Conservation (phyloP, 2,329 filamentous ascomycete genomes). For the Exophiala xenobiotica region DNA sequence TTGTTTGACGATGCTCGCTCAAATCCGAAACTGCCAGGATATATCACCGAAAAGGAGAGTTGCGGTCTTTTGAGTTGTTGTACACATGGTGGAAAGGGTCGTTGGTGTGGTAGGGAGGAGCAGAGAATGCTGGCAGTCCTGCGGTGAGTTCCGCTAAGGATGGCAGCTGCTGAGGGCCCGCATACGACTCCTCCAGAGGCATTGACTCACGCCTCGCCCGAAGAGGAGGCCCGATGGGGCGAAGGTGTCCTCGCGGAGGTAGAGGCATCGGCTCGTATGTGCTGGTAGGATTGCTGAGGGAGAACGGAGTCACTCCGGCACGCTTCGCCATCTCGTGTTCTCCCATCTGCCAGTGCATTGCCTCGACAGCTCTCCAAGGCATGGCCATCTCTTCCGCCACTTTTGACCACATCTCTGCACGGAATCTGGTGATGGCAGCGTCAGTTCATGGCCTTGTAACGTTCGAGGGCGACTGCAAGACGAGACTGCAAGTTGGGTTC, state of each 20-base stretch:
- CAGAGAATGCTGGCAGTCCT: conserved; percentile 46
- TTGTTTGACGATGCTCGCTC: conserved; percentile 35
- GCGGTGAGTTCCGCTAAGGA: conserved; percentile 49
- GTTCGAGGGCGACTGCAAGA: conserved; percentile 3
- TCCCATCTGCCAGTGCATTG: conserved; percentile 97
- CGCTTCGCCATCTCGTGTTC: conserved; percentile 91
- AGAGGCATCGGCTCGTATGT: conserved; percentile 13
- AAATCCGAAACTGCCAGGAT: conserved; percentile 18
- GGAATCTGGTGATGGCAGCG: conserved; percentile 65
- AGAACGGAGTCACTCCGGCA: conserved; percentile 85
- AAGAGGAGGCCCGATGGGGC: conserved; percentile 28
- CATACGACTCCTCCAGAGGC: conserved; percentile 36
- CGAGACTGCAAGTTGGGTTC: conserved; percentile 5
- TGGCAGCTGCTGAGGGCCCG: conserved; percentile 40
- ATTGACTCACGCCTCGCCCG: conserved; percentile 41
- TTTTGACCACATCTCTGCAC: conserved; percentile 96
- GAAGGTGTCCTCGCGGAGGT: conserved; percentile 15
- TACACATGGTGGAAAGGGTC: conserved; percentile 30
- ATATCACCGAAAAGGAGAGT: conserved; percentile 34
- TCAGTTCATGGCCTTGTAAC: conserved; percentile 2
- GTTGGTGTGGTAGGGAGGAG: conserved; percentile 33
- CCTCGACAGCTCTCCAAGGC: conserved; percentile 92
- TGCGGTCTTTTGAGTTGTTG: conserved; percentile 39
- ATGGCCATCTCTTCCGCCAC: conserved; percentile 93
- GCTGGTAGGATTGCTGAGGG: conserved; percentile 53